These are phyloP conservation scores for Phyllosticta citriasiana DNA, from an alignment of 2,329 filamentous ascomycete species.

Conservation along the genomic window DNA sequence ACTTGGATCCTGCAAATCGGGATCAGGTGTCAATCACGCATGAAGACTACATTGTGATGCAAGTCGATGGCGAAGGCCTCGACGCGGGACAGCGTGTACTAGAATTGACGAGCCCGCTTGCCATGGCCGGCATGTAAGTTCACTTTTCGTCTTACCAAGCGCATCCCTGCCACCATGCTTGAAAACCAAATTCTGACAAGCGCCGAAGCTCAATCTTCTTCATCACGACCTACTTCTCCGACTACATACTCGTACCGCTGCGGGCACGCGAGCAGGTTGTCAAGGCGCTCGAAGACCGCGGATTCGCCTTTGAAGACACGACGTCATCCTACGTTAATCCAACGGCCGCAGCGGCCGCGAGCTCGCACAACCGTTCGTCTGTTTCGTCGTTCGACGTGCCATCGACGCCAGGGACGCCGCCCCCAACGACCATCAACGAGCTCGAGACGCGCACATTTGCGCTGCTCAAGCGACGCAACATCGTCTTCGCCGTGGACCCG, in stretches of 20 bases:
- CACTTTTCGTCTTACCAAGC: background rate
- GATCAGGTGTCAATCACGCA: constrained; percentile 59
- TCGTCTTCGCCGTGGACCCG: constrained; percentile 61
- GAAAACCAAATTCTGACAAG: background rate
- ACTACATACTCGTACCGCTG: constrained; percentile 85
- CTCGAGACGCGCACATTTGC: constrained; percentile 75
- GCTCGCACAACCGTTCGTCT: constrained; percentile 38
- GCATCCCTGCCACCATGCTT: background rate
- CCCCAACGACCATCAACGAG: constrained; percentile 67
- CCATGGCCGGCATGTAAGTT: constrained; percentile 71
- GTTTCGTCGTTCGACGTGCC: constrained; percentile 35
- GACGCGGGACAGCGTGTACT: constrained; percentile 87
- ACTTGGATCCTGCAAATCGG: constrained; percentile 42
- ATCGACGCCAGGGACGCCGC: constrained; percentile 54
- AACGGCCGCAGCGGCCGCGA: constrained; percentile 11
- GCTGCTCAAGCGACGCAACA: constrained; percentile 66
- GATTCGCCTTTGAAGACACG: constrained; percentile 68
- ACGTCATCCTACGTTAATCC: constrained; percentile 52
- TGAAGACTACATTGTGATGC: constrained; percentile 80
- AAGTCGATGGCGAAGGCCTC: constrained; percentile 79
- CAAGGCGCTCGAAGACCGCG: constrained; percentile 63
- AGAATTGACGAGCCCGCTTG: constrained; percentile 81
- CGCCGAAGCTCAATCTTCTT: constrained; percentile 73
- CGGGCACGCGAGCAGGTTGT: constrained; percentile 66
- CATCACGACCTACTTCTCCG: constrained; percentile 95